These are phyloP conservation scores for Rhodotorula sp. DNA, from an alignment of 1,284 basidiomycete species.

Conservation along the genomic window DNA sequence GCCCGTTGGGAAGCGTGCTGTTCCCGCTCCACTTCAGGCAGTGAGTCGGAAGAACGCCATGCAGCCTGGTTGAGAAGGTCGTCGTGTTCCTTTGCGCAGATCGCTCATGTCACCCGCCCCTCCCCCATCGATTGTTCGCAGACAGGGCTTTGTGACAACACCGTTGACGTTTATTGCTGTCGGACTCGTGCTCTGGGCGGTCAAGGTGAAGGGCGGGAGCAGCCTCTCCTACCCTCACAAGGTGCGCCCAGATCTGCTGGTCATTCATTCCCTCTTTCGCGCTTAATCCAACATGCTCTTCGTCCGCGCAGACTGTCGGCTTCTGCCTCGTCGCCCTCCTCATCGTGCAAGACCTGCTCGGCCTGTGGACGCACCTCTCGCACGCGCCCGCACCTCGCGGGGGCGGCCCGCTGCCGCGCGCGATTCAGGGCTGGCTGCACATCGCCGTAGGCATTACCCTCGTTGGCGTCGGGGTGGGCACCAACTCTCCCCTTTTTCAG, in stretches of 20 bases:
- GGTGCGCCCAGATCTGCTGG: neutral
- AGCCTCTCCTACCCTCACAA: constrained; percentile 12
- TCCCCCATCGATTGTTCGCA: too few species aligned
- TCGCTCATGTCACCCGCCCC: neutral
- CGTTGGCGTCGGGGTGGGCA: constrained; percentile 11
- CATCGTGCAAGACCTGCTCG: constrained; percentile 14
- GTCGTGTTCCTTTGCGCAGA: too few species aligned
- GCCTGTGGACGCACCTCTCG: constrained; percentile 16
- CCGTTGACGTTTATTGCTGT: constrained; percentile 14
- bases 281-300: neutral
- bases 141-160: constrained; percentile 14
- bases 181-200: constrained; percentile 13
- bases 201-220: constrained; percentile 1
- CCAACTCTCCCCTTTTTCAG: too few species aligned
- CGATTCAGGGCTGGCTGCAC: constrained; percentile 7
- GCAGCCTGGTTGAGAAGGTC: neutral
- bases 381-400: neutral
- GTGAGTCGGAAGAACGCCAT: neutral
- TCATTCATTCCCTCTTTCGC: neutral
- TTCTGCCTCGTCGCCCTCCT: constrained; percentile 1
- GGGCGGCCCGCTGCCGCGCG: neutral
- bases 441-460: constrained; percentile 18
- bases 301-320: constrained; percentile 15
- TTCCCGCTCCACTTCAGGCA: constrained; percentile 25
- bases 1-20: constrained; percentile 5